phyloP scores from a whole-genome alignment of 345 rosid genomes.

The Euphorbia tirucalli region DNA sequence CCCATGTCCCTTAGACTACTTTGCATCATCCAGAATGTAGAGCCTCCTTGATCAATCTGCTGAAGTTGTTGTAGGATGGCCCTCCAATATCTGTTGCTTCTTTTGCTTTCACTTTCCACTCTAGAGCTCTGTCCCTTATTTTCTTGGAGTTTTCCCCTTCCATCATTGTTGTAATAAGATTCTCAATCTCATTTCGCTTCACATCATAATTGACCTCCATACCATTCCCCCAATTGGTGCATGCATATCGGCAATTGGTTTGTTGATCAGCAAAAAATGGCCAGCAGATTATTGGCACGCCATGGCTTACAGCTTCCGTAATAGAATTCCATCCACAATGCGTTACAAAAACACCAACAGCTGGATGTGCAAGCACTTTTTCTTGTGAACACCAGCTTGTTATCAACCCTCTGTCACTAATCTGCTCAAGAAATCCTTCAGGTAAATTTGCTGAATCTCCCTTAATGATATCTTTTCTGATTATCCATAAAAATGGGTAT shows the following conservation, averaged over 20 bases:
- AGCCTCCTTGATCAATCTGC: conserved; percentile 23
- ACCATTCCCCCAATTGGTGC: conserved; percentile 29
- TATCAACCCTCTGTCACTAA: conserved; percentile 28
- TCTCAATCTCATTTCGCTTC: conserved; percentile 23
- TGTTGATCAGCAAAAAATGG: conserved; percentile 39
- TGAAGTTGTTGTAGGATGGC: conserved; percentile 18
- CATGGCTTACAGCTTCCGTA: conserved; percentile 22
- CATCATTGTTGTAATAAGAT: conserved; percentile 26
- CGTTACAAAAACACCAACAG: conserved; percentile 33
- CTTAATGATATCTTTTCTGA: conserved; percentile 28
- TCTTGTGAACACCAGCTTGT: conserved; percentile 35
- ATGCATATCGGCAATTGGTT: conserved; percentile 28
- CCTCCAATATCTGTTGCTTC: conserved; percentile 29
- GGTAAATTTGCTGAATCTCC: conserved; percentile 28
- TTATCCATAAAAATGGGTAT: conserved; percentile 36
- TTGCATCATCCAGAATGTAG: neutral
- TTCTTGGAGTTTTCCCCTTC: conserved; percentile 17
- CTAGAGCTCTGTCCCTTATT: conserved; percentile 24
- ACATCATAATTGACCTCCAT: conserved; percentile 27
- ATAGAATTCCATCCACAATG: conserved; percentile 45
- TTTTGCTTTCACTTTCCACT: conserved; percentile 32
- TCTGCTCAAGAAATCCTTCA: conserved; percentile 22
- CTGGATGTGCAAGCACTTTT: conserved; percentile 26
- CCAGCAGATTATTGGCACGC: conserved; percentile 35
- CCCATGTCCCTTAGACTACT: too few species aligned